Percentiles rank a stretch among this genome's conserved stretches.
Conservation (phyloP, 208 protist genomes). For the Trypanosomatidae sp. region DNA sequence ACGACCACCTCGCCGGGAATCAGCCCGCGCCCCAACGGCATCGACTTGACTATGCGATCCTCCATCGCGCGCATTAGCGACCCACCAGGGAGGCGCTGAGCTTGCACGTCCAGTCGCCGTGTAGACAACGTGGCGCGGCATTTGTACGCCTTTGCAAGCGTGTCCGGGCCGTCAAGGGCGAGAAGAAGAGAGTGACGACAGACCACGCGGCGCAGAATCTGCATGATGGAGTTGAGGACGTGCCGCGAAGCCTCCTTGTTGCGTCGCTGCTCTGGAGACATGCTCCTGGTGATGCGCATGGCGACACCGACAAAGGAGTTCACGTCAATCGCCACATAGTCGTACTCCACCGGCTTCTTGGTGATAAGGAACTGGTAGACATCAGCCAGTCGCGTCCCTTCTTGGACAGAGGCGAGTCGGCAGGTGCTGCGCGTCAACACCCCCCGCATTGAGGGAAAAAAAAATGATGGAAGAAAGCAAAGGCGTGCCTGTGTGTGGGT, state of each 20-base stretch:
- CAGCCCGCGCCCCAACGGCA: slow-evolving; percentile 55
- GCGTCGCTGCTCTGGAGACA: slow-evolving; percentile 57
- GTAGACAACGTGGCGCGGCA: slow-evolving; percentile 35
- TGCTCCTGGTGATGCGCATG: slow-evolving; percentile 60
- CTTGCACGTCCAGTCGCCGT: slow-evolving; percentile 46
- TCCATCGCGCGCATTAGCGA: slow-evolving; percentile 73
- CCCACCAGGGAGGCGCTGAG: slow-evolving; percentile 63
- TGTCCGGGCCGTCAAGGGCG: slow-evolving; percentile 73
- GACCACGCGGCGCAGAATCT: slow-evolving; percentile 60
- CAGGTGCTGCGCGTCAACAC: slow-evolving; percentile 7
- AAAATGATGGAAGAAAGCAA: not conserved
- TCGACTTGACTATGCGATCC: slow-evolving; percentile 70
- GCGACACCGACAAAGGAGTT: slow-evolving; percentile 61
- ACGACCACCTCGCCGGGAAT: slow-evolving; percentile 70
- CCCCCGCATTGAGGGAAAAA: slow-evolving; percentile 5
- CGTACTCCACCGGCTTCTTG: slow-evolving; percentile 82
- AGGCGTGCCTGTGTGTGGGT: not conserved
- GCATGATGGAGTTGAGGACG: slow-evolving; percentile 58
- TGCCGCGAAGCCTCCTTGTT: slow-evolving; percentile 67
- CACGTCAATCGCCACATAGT: slow-evolving; percentile 81
- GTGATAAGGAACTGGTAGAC: slow-evolving; percentile 66
- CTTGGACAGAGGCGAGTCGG: slow-evolving; percentile 15
- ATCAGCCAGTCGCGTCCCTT: slow-evolving; percentile 42
- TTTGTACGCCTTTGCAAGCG: slow-evolving; percentile 46
- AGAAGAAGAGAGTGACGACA: slow-evolving; percentile 62